Evolutionary conservation across 2,329 filamentous ascomycete genomes (phyloP).

Genomic region (Nothophaeocryptopus gaeumannii): DNA sequence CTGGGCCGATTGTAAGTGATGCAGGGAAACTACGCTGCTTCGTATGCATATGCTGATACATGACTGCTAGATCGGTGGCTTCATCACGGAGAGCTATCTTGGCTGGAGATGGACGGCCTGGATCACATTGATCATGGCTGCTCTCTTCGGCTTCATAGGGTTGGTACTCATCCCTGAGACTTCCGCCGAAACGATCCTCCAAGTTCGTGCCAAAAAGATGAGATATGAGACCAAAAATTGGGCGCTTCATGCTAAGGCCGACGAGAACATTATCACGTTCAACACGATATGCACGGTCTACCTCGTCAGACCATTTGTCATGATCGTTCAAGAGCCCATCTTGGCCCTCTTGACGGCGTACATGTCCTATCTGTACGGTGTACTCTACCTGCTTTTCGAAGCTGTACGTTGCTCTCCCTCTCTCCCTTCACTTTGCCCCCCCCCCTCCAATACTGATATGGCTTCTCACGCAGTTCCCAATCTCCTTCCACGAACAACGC

Average conservation of each 20-base stretch:
- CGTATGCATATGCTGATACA: background rate
- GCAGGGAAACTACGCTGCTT: too few species aligned
- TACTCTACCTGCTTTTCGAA: slow-evolving; percentile 42
- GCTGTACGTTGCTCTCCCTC: slow-evolving; percentile 21
- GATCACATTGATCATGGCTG: slow-evolving; percentile 40
- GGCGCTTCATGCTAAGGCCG: slow-evolving; percentile 45
- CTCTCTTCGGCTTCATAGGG: slow-evolving; percentile 43
- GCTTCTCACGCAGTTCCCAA: slow-evolving; percentile 49
- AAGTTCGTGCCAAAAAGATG: slow-evolving; percentile 48
- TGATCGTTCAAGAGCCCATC: slow-evolving; percentile 31
- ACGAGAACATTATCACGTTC: slow-evolving; percentile 42
- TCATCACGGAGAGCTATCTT: slow-evolving; percentile 19
- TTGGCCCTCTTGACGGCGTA: slow-evolving; percentile 32
- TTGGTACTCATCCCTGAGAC: slow-evolving; percentile 52
- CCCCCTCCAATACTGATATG: background rate
- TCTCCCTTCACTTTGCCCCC: background rate
- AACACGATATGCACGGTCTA: slow-evolving; percentile 27
- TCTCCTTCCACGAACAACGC: slow-evolving; percentile 29
- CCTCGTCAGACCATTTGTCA: slow-evolving; percentile 27
- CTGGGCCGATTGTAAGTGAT: slow-evolving; percentile 19
- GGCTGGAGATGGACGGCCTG: slow-evolving; percentile 33
- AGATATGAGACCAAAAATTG: slow-evolving; percentile 49
- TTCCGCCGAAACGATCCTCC: slow-evolving; percentile 49
- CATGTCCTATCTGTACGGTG: slow-evolving; percentile 30
- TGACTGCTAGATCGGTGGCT: slow-evolving; percentile 10